Conservation (phyloP, 768 basidiomycete genomes). For the Calocybe indica region DNA sequence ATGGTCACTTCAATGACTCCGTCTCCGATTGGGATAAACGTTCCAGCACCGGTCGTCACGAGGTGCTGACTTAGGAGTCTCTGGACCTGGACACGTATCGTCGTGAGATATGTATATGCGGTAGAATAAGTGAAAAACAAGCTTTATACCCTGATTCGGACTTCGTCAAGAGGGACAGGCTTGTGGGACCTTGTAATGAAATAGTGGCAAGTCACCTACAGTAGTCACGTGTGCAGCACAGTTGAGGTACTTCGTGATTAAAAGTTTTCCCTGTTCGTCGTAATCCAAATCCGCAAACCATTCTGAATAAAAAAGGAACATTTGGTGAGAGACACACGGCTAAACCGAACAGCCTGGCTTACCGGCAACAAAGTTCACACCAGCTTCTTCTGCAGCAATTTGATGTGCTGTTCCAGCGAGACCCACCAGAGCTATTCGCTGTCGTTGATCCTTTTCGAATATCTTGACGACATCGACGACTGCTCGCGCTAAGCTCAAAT, state of each 20-base stretch:
- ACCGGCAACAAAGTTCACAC: constrained; percentile 61
- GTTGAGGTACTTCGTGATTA: constrained; percentile 47
- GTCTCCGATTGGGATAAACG: constrained; percentile 34
- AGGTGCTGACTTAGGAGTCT: constrained; percentile 34
- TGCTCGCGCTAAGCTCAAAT: constrained; percentile 48
- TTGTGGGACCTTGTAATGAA: constrained; percentile 37
- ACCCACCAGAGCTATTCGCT: constrained; percentile 51
- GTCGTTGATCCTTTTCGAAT: constrained; percentile 28
- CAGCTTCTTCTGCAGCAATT: constrained; percentile 43
- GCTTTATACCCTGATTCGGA: constrained; percentile 36
- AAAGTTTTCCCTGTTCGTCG: constrained; percentile 44
- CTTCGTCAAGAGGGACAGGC: constrained; percentile 34
- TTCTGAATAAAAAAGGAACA: constrained; percentile 27
- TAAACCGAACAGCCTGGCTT: background rate
- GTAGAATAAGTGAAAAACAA: background rate
- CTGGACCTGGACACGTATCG: constrained; percentile 27
- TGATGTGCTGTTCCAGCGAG: constrained; percentile 62
- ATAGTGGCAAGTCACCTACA: background rate
- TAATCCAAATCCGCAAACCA: constrained; percentile 70
- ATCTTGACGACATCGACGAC: constrained; percentile 47
- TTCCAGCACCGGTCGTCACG: constrained; percentile 43
- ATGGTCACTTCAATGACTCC: constrained; percentile 49
- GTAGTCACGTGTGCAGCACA: constrained; percentile 1
- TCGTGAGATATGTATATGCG: background rate
- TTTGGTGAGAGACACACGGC: background rate